Evolutionary conservation across 148 eudicot species (phyloP), one percentile per base, ranked within the genome.

Genomic region (Chenopodium quinoa): DNA sequence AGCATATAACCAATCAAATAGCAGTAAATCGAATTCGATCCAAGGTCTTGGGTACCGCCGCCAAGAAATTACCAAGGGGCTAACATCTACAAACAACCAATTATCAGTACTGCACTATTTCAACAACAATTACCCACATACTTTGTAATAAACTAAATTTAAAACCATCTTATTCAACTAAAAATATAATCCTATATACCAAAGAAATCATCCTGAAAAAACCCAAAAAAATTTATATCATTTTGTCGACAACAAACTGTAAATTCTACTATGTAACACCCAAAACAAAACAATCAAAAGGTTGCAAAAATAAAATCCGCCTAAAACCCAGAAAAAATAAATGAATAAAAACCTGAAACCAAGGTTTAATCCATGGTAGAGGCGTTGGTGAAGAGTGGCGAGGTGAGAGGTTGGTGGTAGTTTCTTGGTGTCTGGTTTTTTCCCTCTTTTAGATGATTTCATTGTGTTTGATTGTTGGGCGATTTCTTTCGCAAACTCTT

Each of bases 371-470:
- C 93, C 86, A 80, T 91, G 87, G 76, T 89, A 82, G 74, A 94
- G 91, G 83, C 94, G 97, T 63, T 88, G 90, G 78, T 91, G 97
- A 50, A 91, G 90, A n/a, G 82, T 90, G 77, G 29, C 37, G 50
- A 90, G 66, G 83, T 89, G 91, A 25, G 81, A 73, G 46, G 77
- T 85, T 40, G 75, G 56, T 70, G 81, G 86, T 10, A 11, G 12
- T 72, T 84, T 80, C 32, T 71, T 71, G 34, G 77, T 13, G 44
- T 84, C 83, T 50, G 75, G 23, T 71, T 81, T 84, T 72, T 63
- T 84, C 10, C 74, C 75, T 65, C 77, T 81, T 78, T 75, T 76
- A 10, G 78, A 60, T 12, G 60, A 48, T 66, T 75, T 84, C 86
- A 75, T 84, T 60, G 65, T 60, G 23, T 4, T 22, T 60, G 60